Base-by-base conservation (phyloP, 495 filamentous ascomycete genomes). In the Pseudevernia furfuracea region DNA sequence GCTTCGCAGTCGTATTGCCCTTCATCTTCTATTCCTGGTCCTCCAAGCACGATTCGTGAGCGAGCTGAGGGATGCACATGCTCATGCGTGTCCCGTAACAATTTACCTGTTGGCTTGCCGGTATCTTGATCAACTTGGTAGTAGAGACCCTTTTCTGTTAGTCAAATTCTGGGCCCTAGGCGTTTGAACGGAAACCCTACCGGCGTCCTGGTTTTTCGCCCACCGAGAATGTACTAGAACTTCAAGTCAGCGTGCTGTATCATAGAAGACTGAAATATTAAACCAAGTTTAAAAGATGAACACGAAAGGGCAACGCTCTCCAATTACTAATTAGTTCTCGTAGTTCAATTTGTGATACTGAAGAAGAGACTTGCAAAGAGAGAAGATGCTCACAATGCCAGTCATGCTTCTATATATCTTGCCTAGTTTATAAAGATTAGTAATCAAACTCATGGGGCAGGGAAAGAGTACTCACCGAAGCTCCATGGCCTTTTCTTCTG, bases 401-500 rank as follows among this genome's bases (percentile, higher is more conserved):
- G 58, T 71, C 56, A 69, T 66, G 41, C 63, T 67, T n/a, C 46
- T 59, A 37, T 71, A 70, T 11, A 71, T 71, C 43, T 71, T 63
- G 17, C 69, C n/a, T n/a, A n/a, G n/a, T n/a, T n/a, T n/a, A n/a
- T n/a, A n/a, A n/a, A n/a, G n/a, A n/a, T n/a, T n/a, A n/a, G n/a
- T n/a, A n/a, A n/a, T n/a, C n/a, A n/a, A n/a, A n/a, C n/a, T n/a
- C n/a, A n/a, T n/a, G n/a, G n/a, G n/a, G n/a, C n/a, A n/a, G n/a
- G n/a, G n/a, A n/a, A n/a, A n/a, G n/a, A n/a, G n/a, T n/a, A n/a
- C n/a, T n/a, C n/a, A n/a, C n/a, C 69, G 65, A 71, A 71, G 21
- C 68, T 69, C 70, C 70, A 71, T 46, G 63, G 70, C 44, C 70
- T 55, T 28, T 56, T 39, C 58, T 66, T 68, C 67, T 71, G 63